phyloP scores from a whole-genome alignment of 768 basidiomycete genomes.

The Amanita jacksonii region DNA sequence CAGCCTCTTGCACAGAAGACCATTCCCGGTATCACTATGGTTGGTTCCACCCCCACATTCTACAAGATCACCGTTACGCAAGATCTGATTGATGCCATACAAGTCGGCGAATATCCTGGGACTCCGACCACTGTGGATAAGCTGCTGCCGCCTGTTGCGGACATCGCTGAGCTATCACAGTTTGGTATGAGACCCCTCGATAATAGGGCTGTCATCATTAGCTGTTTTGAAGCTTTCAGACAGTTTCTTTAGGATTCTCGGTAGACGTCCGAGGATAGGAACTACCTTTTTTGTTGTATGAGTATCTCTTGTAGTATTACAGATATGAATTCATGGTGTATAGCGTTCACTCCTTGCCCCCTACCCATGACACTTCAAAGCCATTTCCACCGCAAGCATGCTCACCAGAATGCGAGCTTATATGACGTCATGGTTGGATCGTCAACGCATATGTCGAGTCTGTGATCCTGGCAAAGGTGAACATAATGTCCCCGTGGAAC shows the following conservation, averaged over 20 bases:
- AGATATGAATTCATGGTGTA: no score
- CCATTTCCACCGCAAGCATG: no score
- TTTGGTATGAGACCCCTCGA: conserved; percentile 9
- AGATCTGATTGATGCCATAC: conserved; percentile 3
- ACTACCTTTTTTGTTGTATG: no score
- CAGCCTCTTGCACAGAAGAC: neutral
- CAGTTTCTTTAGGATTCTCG: conserved; percentile 5
- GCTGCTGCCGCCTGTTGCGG: conserved; percentile 10
- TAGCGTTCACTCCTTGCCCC: no score
- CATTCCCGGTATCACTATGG: conserved; percentile 3
- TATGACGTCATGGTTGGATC: no score
- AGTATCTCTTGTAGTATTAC: no score
- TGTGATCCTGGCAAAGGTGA: no score
- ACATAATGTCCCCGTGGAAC: no score
- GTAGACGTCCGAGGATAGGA: no score
- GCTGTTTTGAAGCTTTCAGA: conserved; percentile 13
- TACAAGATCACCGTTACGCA: conserved; percentile 3
- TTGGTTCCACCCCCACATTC: conserved; percentile 1
- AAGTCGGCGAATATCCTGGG: conserved; percentile 4
- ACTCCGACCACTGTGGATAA: conserved; percentile 7
- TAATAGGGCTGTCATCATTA: conserved; percentile 8
- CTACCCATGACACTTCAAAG: no score
- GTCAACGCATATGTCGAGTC: no score
- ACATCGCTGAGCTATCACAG: neutral
- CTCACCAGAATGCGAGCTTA: no score